These are phyloP conservation scores for Coniella vitis DNA, from an alignment of 2,329 filamentous ascomycete genomes.

Conservation along the genomic window DNA sequence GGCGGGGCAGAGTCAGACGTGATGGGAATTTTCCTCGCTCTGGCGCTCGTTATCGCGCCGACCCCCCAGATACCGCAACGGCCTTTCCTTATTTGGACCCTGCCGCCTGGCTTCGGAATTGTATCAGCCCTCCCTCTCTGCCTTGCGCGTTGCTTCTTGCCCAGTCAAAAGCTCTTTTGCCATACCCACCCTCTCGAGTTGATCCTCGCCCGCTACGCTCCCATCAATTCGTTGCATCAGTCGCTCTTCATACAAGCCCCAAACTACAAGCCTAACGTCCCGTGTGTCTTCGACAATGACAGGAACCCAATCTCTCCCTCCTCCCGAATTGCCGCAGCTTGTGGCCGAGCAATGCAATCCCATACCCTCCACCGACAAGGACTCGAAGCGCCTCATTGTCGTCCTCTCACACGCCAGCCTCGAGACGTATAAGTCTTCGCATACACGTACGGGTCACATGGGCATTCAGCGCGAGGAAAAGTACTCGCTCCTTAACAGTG, in stretches of 20 bases:
- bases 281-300: conserved; percentile 24
- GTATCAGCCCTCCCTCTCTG: background rate
- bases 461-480: conserved; percentile 76
- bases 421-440: conserved; percentile 91
- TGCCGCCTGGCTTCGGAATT: too few relatives aligned
- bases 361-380: conserved; percentile 80
- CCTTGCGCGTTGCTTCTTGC: background rate
- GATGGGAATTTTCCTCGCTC: background rate
- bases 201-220: too few relatives aligned
- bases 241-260: too few relatives aligned
- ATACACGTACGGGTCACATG: conserved; percentile 59
- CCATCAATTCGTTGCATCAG: too few relatives aligned
- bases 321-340: conserved; percentile 81
- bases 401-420: conserved; percentile 95
- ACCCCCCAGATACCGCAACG: background rate
- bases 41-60: background rate
- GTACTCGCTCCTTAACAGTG: conserved; percentile 95
- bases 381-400: conserved; percentile 85
- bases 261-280: conserved; percentile 19
- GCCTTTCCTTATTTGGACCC: too few relatives aligned
- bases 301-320: conserved; percentile 93
- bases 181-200: too few relatives aligned
- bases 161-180: background rate
- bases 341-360: conserved; percentile 88
- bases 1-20: background rate